Conservation (phyloP, 208 protist genomes). For the Naegleria gruberi region DNA sequence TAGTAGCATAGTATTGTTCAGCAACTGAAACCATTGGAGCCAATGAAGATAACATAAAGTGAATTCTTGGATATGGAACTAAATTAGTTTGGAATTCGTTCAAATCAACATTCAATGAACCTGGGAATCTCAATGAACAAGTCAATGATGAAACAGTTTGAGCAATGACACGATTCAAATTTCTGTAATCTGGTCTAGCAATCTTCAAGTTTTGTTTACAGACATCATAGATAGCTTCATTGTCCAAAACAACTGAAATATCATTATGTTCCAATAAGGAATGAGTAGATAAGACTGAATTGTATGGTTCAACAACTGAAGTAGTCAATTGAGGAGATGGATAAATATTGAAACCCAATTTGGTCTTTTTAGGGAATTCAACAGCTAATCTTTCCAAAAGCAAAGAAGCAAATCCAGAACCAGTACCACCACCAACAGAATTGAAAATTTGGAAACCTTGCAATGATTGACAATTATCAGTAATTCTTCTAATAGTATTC, state of each 20-base stretch:
- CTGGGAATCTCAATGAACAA: slow-evolving; percentile 86
- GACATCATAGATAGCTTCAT: slow-evolving; percentile 92
- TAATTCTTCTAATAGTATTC: slow-evolving; percentile 90
- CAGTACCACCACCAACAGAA: slow-evolving; percentile 96
- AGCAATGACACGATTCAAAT: slow-evolving; percentile 89
- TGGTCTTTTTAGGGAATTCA: slow-evolving; percentile 97
- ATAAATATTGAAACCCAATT: slow-evolving; percentile 86
- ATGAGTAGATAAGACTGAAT: slow-evolving; percentile 87
- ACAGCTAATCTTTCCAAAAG: slow-evolving; percentile 91
- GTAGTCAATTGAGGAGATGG: slow-evolving; percentile 89
- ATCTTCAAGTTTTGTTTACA: slow-evolving; percentile 81
- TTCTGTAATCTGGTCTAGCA: slow-evolving; percentile 85
- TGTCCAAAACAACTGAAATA: slow-evolving; percentile 85
- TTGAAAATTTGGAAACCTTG: slow-evolving; percentile 98
- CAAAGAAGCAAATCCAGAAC: slow-evolving; percentile 91
- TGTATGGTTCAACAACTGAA: slow-evolving; percentile 94
- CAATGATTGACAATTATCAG: slow-evolving; percentile 93
- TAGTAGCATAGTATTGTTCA: slow-evolving; percentile 73
- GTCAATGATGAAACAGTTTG: slow-evolving; percentile 90
- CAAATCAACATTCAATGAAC: slow-evolving; percentile 89
- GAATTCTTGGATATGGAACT: slow-evolving; percentile 92
- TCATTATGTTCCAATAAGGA: slow-evolving; percentile 86
- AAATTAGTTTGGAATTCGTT: slow-evolving; percentile 95
- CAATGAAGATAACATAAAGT: slow-evolving; percentile 88
- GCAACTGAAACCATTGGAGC: slow-evolving; percentile 79